These are phyloP conservation scores for Picocystis sp. DNA, from an alignment of 163 green algal species.

Conservation along the genomic window DNA sequence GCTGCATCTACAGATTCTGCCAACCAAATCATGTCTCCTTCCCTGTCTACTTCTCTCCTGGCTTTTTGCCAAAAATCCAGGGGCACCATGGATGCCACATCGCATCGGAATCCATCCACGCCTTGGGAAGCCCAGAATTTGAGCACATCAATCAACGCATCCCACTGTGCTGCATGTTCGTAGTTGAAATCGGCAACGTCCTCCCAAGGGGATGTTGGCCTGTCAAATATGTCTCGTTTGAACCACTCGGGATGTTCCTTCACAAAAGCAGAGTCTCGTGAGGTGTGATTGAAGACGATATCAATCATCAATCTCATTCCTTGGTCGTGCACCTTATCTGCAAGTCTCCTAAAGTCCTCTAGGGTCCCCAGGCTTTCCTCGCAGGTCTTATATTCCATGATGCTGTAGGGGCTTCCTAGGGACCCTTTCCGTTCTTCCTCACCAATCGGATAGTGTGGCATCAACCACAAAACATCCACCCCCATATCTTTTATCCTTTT, in stretches of 20 bases:
- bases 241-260: conserved; percentile 14
- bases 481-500: not conserved
- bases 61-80: conserved; percentile 11
- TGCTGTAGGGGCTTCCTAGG: conserved; percentile 8
- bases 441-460: conserved; percentile 12
- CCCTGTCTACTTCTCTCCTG: conserved; percentile 1
- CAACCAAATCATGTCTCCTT: conserved; percentile 7
- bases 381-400: conserved; percentile 8
- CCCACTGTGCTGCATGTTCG: conserved; percentile 11
- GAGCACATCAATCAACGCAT: conserved; percentile 13
- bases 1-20: conserved; percentile 3
- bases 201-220: conserved; percentile 11
- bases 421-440: conserved; percentile 6
- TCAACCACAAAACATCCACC: conserved; percentile 10
- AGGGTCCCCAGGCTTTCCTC: not conserved
- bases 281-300: conserved; percentile 17
- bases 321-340: conserved; percentile 9
- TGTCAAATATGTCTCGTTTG: conserved; percentile 9
- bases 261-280: conserved; percentile 11
- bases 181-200: conserved; percentile 14
- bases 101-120: conserved; percentile 12
- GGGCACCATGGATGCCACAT: conserved; percentile 13
- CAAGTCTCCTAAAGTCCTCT: conserved; percentile 12
- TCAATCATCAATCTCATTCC: conserved; percentile 14
- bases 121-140: conserved; percentile 13